Base-by-base conservation (phyloP, 2,329 filamentous ascomycete species). In the Aschersonia sp. region DNA sequence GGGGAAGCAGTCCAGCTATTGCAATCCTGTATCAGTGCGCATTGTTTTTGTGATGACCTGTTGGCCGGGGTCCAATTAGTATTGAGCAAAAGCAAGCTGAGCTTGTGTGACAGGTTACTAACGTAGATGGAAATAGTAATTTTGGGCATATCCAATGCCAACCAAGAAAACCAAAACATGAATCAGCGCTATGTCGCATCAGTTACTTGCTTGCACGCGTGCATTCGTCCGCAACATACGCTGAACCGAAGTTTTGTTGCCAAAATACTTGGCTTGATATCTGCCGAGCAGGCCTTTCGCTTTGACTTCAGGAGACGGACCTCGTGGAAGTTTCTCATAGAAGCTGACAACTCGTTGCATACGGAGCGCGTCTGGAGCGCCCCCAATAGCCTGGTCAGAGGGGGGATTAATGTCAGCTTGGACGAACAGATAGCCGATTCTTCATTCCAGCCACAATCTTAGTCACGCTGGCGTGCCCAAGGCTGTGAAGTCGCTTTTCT, bases 41-140 rank as follows among this genome's bases (percentile, higher is more conserved):
- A 71, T 98, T 94, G 85, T 98, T 97, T 86, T 98, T 98, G 85
- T 97, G 90, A 81, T 98, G 90, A 62, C 92, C 92, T 98, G 58
- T 47, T 47, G 41, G 7, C 30, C n/a, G 35, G 46, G 32, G 11
- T n/a, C 33, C 45, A 44, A 37, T 44, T 47, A 37, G 43, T 4
- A 22, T 22, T 3, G 22, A 22, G 22, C 22, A 22, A 22, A 22
- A 22, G 22, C 22, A 22, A 22, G 22, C 22, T 22, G 22, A 22
- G 22, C 22, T 22, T 22, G 22, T 22, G 22, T 22, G 22, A 22
- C 22, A 22, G 22, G 22, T 22, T 48, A 81, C 87, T 70, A 82
- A 98, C 92, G 87, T 63, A 98, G 79, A 73, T 98, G 94, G 86
- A 94, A 97, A 80, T 98, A 97, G 83, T 98, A 98, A 75, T 95